Conservation (phyloP, 805 yeast genomes). For the Sugiyamaella chiloensis region DNA sequence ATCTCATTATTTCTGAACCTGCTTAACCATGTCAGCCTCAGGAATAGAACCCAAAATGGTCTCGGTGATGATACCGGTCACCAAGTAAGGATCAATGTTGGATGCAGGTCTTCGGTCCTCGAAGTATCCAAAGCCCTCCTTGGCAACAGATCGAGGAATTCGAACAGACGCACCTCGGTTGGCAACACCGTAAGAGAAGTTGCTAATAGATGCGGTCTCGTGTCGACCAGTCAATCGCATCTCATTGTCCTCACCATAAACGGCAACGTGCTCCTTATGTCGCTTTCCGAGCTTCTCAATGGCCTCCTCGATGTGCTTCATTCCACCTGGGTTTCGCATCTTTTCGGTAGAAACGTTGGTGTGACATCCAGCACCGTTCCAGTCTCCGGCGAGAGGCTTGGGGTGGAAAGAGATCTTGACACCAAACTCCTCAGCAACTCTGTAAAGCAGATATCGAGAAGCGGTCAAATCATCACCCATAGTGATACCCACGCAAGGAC, state of each 20-base stretch:
- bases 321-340: slow-evolving; percentile 96
- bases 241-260: slow-evolving; percentile 95
- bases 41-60: slow-evolving; percentile 93
- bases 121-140: slow-evolving; percentile 96
- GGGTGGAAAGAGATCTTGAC: slow-evolving; percentile 99
- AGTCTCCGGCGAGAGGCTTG: slow-evolving; percentile 97
- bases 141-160: slow-evolving; percentile 98
- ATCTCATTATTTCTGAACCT: slow-evolving; percentile 31
- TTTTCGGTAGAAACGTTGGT: slow-evolving; percentile 91
- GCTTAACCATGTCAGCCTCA: slow-evolving; percentile 92
- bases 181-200: slow-evolving; percentile 96
- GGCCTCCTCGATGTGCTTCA: slow-evolving; percentile 89
- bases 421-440: slow-evolving; percentile 98
- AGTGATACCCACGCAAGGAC: slow-evolving; percentile 91
- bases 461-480: slow-evolving; percentile 99
- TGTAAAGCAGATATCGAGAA: slow-evolving; percentile 86
- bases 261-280: slow-evolving; percentile 92
- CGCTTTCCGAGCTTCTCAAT: slow-evolving; percentile 91
- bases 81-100: slow-evolving; percentile 98
- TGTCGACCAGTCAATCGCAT: slow-evolving; percentile 96
- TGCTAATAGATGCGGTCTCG: slow-evolving; percentile 93
- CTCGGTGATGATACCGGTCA: slow-evolving; percentile 97
- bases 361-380: slow-evolving; percentile 99
- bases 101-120: slow-evolving; percentile 99
- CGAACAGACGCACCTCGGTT: slow-evolving; percentile 99